Evolutionary conservation across 2,329 filamentous ascomycete species (phyloP).

Genomic region (Lecanoromycetidae sp.): DNA sequence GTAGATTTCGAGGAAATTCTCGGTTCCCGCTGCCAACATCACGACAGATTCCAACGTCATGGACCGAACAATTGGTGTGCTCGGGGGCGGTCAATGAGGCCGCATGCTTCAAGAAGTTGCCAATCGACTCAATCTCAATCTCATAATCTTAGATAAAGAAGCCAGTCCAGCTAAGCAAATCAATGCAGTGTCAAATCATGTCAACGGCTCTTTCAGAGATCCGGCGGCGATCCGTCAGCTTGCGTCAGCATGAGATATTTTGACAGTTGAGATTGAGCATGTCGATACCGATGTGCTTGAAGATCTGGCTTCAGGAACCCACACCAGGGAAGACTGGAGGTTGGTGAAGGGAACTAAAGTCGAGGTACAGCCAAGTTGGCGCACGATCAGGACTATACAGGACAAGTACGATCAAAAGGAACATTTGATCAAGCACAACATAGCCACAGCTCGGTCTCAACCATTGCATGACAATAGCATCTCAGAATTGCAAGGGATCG

Average conservation of each 20-base stretch:
- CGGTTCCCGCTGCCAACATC: too few species aligned
- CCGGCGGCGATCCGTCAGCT: conserved; percentile 63
- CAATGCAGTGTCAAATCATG: conserved; percentile 60
- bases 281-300: conserved; percentile 82
- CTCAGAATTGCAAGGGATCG: conserved; percentile 52
- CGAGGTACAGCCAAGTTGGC: conserved; percentile 67
- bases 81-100: conserved; percentile 63
- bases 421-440: conserved; percentile 54
- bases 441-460: conserved; percentile 62
- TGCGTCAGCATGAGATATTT: conserved; percentile 62
- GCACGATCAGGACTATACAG: conserved; percentile 76
- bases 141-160: conserved; percentile 66
- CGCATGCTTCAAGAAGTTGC: conserved; percentile 92
- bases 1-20: too few species aligned
- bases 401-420: conserved; percentile 88
- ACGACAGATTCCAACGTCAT: too few species aligned
- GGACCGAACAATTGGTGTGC: conserved; percentile 33
- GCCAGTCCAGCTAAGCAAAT: conserved; percentile 70
- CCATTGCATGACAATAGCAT: conserved; percentile 48
- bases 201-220: conserved; percentile 82
- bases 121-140: conserved; percentile 60
- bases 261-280: conserved; percentile 96
- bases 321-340: conserved; percentile 21
- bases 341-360: conserved; percentile 31
- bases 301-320: conserved; percentile 58